Evolutionary conservation across 2,329 filamentous ascomycete genomes (phyloP).

Genomic region (Neofusicoccum parvum): DNA sequence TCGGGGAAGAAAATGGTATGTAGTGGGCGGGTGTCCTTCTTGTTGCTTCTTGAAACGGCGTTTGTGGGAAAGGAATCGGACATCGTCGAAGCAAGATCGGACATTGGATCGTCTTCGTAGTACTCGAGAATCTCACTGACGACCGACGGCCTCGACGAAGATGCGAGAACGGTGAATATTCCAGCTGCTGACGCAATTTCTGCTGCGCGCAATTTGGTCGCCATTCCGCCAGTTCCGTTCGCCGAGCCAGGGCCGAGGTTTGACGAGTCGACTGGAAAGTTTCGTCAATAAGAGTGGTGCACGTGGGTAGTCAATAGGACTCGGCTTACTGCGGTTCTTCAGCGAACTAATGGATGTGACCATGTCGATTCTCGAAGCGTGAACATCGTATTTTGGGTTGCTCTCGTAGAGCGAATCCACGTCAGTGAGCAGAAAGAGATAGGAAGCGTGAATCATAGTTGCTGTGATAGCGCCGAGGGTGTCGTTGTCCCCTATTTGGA

Average conservation of each 20-base stretch:
- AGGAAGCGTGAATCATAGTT: neutral
- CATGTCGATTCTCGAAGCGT: neutral
- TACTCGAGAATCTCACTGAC: constrained; percentile 1
- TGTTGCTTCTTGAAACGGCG: neutral
- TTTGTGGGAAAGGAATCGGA: neutral
- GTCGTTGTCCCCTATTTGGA: constrained; percentile 4
- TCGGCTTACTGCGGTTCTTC: neutral
- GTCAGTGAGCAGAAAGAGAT: neutral
- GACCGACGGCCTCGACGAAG: neutral
- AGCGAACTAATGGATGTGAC: constrained; percentile 5
- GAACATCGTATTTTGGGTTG: neutral
- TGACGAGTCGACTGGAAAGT: neutral
- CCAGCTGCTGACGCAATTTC: constrained; percentile 1
- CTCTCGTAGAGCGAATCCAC: neutral
- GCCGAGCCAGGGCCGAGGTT: constrained; percentile 4
- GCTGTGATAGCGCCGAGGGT: neutral
- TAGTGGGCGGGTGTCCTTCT: neutral
- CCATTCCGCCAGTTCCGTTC: neutral
- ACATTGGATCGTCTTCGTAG: neutral
- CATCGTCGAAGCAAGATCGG: neutral
- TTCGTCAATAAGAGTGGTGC: neutral
- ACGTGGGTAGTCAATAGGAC: neutral
- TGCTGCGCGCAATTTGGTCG: neutral
- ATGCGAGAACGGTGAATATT: neutral
- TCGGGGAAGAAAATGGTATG: constrained; percentile 1